Base-by-base conservation (phyloP, 2,329 filamentous ascomycete species). In the Botrytis galanthina region DNA sequence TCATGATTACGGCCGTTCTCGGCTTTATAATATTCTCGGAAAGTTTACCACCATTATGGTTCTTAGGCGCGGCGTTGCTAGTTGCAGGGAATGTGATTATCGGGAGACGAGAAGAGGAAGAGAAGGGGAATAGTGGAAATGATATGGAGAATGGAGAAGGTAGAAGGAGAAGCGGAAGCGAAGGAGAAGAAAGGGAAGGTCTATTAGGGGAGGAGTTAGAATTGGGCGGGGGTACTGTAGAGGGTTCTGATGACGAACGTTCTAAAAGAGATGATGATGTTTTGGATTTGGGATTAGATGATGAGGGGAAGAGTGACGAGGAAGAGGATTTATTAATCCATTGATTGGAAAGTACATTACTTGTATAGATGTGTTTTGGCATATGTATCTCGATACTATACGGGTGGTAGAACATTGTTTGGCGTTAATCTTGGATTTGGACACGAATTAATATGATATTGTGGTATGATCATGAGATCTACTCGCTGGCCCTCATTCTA, bases 41-140 rank as follows among this genome's bases (percentile, higher is more conserved):
- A 83, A 82, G 85, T 1, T 83, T 95, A 42, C 92, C 92, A 0
- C 89, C 88, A 16, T 83, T 94, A 59, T 95, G 93, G 93, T 95
- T 92, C 89, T 83, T 90, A 8, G 93, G 93, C 20, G 93, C 93
- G 0, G 84, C 87, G 6, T 82, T 95, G 78, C 84, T 95, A 16
- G 90, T 95, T 1, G 91, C 87, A 0, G 93, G 93, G 3, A 94
- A 93, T 76, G 92, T 95, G 61, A 90, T 95, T 74, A 92, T 95
- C 76, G 92, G 93, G 4, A 85, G 88, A 72, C 89, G 93, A 78
- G 90, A 92, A 73, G 90, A 90, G 79, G 78, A 78, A 32, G 80
- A 81, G 57, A 75, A 75, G 12, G 77, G 7, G 12, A 75, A 72
- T n/a, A 71, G 20, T 20, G 75, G 73, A 54, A 37, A 69, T n/a